Base-by-base conservation (phyloP, 2,329 filamentous ascomycete genomes). In the Aaosphaeria arxii region DNA sequence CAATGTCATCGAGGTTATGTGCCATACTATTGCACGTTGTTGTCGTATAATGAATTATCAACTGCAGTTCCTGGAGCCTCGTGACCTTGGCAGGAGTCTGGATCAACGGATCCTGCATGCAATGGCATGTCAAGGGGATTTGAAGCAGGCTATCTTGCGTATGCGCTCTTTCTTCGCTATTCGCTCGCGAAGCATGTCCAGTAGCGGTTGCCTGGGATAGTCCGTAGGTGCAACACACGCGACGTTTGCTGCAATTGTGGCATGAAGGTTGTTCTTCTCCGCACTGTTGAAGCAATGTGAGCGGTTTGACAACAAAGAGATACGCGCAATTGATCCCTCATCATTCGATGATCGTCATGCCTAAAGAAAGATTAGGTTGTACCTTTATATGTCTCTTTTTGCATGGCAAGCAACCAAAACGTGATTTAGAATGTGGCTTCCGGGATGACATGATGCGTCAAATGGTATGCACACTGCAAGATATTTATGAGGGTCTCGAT, bases 221-320 rank as follows among this genome's bases (percentile, higher is more conserved):
- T 6, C 38, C 40, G 45, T 42, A 47, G 11, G 7, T 30, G 32
- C 45, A 47, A 13, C 13, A 2, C 29, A 17, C 9, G 30, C 28
- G 7, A 17, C 45, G 38, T 4, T 43, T 47, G 38, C n/a, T 43
- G 30, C 45, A 47, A 35, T 47, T 47, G 5, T n/a, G 17, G 31
- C 45, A 47, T 31, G 31, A 32, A 17, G 45, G 45, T 35, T 4
- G 5, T 36, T 47, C 45, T 36, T 47, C 45, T 42, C 45, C 45
- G 29, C 45, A 47, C 45, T 47, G 38, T 9, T n/a, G 33, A 36
- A n/a, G 33, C 33, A 2, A 36, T n/a, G n/a, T 36, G 7, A 36
- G 33, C 33, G 2, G n/a, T n/a, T 36, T 36, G 7, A 36, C 7
- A n/a, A 36, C n/a, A 36, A n/a, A 36, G 2, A 36, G 2, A 36